Evolutionary conservation across 257 asterid genomes (phyloP), one percentile per base, ranked within the genome.

Genomic region (Lycium ferocissimum): DNA sequence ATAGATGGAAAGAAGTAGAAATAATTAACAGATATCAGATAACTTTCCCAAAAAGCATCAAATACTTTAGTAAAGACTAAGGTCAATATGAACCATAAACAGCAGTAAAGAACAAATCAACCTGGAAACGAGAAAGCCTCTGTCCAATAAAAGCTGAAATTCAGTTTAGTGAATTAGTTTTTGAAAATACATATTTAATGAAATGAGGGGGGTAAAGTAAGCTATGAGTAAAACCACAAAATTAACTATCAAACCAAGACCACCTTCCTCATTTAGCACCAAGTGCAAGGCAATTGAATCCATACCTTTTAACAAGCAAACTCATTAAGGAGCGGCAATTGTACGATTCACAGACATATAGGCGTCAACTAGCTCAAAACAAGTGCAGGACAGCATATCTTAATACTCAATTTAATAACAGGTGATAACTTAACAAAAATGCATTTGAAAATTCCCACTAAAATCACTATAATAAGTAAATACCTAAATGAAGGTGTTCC

Each of bases 371-470:
- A 20, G 81, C 61, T 75, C 61, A 12, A n/a, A 7, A 47, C 81
- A 75, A 75, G 40, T 20, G 81, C 61, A 75, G 81, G 20, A 75
- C 47, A 75, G 61, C 43, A 75, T 75, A 49, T 49, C 61, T 75
- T 75, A 47, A 20, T 73, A 73, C 81, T 11, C 18, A 47, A 47
- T 49, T 75, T 61, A 75, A 14, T 14, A 49, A 22, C 81, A 47
- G 40, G 38, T 75, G 81, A 75, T 75, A 49, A 62, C 40, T 49
- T 75, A 20, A 49, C 62, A 49, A 49, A 72, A 49, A 51, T 49
- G 45, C 81, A 75, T 49, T 51, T 38, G 20, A 49, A 49, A 75
- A 56, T 22, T 49, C n/a, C 81, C 81, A 49, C 11, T 47, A 59
- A 47, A 47, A 73, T 47, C 59, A 20, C 80, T 73, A 47, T 47